Percentiles rank a stretch among this genome's conserved stretches.
Conservation (phyloP, 768 basidiomycete species). For the Auricularia sp. region DNA sequence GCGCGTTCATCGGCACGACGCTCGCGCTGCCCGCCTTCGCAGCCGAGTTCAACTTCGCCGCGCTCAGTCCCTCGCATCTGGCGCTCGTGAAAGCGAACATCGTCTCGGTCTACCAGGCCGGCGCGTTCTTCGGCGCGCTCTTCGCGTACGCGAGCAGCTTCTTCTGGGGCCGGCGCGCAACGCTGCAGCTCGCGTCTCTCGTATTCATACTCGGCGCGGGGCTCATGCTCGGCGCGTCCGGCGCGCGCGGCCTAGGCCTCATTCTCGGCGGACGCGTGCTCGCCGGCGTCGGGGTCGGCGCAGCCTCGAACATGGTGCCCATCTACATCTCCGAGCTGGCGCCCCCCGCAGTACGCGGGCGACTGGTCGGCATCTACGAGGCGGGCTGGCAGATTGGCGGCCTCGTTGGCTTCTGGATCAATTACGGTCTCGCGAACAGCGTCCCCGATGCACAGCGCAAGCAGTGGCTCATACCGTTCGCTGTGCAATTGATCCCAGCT, state of each 20-base stretch:
- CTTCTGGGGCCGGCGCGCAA: slow-evolving; percentile 28
- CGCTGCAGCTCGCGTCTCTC: slow-evolving; percentile 23
- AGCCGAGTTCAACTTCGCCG: slow-evolving; percentile 31
- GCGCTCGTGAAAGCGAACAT: slow-evolving; percentile 33
- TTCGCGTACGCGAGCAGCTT: slow-evolving; percentile 31
- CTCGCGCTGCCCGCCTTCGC: slow-evolving; percentile 35
- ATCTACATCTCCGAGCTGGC: slow-evolving; percentile 38
- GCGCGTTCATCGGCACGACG: slow-evolving; percentile 38
- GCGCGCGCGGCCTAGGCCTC: not conserved
- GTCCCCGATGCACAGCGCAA: too few relatives aligned
- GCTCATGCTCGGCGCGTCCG: slow-evolving; percentile 36
- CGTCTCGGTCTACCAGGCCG: slow-evolving; percentile 38
- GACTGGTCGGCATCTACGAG: slow-evolving; percentile 39
- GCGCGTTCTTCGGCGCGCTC: slow-evolving; percentile 33
- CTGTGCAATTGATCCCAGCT: too few relatives aligned
- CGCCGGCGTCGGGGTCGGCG: slow-evolving; percentile 63
- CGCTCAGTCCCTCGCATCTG: slow-evolving; percentile 21
- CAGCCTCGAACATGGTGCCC: slow-evolving; percentile 56
- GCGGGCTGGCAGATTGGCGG: slow-evolving; percentile 40
- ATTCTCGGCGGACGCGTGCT: slow-evolving; percentile 57
- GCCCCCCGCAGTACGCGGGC: slow-evolving; percentile 36
- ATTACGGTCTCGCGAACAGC: too few relatives aligned
- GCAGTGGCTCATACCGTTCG: too few relatives aligned
- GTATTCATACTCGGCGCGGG: slow-evolving; percentile 36
- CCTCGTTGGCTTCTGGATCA: slow-evolving; percentile 28